Percentiles rank a stretch among this genome's conserved stretches.
phyloP scores from a whole-genome alignment of 768 basidiomycete genomes.

The Lactarius trivialis region DNA sequence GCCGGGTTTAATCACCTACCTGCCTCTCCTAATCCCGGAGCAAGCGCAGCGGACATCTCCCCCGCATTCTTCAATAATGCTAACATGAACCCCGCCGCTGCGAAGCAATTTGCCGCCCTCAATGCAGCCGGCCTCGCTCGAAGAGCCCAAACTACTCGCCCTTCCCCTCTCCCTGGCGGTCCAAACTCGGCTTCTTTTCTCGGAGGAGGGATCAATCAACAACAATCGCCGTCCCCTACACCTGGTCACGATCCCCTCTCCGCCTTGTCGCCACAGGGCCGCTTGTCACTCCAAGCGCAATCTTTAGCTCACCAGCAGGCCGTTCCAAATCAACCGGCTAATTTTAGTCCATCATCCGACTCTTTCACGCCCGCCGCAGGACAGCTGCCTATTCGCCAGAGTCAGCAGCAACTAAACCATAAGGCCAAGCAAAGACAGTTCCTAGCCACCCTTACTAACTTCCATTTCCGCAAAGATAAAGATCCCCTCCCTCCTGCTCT shows the following conservation, averaged over 20 bases:
- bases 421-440: conserved; percentile 57
- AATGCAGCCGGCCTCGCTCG: conserved; percentile 54
- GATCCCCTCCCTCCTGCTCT: conserved; percentile 71
- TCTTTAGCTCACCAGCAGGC: conserved; percentile 39
- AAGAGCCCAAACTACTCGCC: conserved; percentile 39
- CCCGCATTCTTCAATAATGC: conserved; percentile 5
- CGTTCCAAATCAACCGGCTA: conserved; percentile 16
- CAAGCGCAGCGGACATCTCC: conserved; percentile 7
- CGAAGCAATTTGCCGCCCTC: conserved; percentile 79
- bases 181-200: conserved; percentile 60
- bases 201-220: conserved; percentile 42
- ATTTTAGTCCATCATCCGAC: conserved; percentile 19
- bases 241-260: conserved; percentile 27
- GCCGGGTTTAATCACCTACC: conserved; percentile 13
- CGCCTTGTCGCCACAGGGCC: conserved; percentile 21
- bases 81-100: conserved; percentile 56
- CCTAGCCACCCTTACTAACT: conserved; percentile 49
- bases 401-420: conserved; percentile 32
- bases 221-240: conserved; percentile 19
- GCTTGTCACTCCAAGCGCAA: conserved; percentile 23
- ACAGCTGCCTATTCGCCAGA: conserved; percentile 31
- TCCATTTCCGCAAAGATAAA: conserved; percentile 51
- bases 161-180: conserved; percentile 39
- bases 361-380: conserved; percentile 29
- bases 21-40: conserved; percentile 18